Evolutionary conservation across 1,284 basidiomycete genomes (phyloP).

Genomic region (Cystobasidium slooffiae): DNA sequence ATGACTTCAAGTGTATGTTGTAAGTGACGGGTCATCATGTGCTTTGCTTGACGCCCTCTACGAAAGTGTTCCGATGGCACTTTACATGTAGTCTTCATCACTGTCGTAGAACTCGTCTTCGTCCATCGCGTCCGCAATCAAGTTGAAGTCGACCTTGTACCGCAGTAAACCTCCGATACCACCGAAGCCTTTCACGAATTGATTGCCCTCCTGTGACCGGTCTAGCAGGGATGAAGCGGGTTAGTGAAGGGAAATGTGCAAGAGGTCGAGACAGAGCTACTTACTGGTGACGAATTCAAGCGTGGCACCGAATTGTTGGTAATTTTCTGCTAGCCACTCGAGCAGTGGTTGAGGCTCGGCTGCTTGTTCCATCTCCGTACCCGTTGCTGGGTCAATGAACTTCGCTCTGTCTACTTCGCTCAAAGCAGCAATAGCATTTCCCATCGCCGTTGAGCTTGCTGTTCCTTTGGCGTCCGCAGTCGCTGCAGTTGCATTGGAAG

Average conservation of each 20-base stretch:
- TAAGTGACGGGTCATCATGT: not conserved
- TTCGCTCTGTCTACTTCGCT: constrained; percentile 83
- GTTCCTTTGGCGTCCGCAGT: constrained; percentile 41
- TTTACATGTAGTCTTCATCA: constrained; percentile 43
- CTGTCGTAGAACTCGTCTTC: constrained; percentile 45
- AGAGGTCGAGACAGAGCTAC: not conserved
- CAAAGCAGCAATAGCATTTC: constrained; percentile 51
- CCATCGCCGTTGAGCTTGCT: constrained; percentile 43
- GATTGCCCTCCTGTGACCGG: constrained; percentile 90
- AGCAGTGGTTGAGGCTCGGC: constrained; percentile 79
- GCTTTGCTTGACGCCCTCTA: not conserved
- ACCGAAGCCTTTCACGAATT: constrained; percentile 98
- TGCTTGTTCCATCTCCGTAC: constrained; percentile 90
- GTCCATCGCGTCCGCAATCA: constrained; percentile 57
- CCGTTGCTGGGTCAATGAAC: constrained; percentile 93
- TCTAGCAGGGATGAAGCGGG: constrained; percentile 35
- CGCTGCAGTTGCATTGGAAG: constrained; percentile 63
- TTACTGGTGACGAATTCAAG: constrained; percentile 70
- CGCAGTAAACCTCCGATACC: constrained; percentile 93
- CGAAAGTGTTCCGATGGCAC: not conserved
- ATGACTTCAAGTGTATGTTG: not conserved
- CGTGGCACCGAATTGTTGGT: constrained; percentile 94
- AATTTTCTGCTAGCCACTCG: constrained; percentile 99
- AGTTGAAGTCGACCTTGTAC: constrained; percentile 93
- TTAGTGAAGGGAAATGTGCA: constrained; percentile 42